Conservation (phyloP, 1,139 yeast species). For the Debaryomycetaceae sp. region DNA sequence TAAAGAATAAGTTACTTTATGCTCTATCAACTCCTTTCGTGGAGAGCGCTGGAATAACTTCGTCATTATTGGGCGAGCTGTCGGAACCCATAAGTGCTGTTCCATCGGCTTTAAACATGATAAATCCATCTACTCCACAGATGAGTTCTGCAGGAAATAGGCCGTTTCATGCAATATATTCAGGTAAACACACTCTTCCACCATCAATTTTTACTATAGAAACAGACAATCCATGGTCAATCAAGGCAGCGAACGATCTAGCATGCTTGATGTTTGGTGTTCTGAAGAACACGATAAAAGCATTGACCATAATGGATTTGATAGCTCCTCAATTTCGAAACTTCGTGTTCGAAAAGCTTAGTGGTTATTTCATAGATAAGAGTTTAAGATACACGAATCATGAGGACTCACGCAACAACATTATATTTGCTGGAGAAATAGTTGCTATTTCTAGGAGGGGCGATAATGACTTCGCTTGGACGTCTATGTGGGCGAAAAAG, state of each 20-base stretch:
- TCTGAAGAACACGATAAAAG: slow-evolving; percentile 58
- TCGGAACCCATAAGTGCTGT: slow-evolving; percentile 18
- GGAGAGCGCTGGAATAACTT: slow-evolving; percentile 48
- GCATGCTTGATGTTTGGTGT: slow-evolving; percentile 88
- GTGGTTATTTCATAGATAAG: slow-evolving; percentile 9
- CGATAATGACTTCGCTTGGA: slow-evolving; percentile 60
- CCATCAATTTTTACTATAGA: slow-evolving; percentile 85
- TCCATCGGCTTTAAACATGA: slow-evolving; percentile 26
- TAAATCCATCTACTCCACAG: slow-evolving; percentile 11
- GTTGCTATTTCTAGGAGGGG: slow-evolving; percentile 54
- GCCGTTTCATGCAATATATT: slow-evolving; percentile 59
- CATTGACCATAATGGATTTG: slow-evolving; percentile 68
- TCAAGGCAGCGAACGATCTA: slow-evolving; percentile 83
- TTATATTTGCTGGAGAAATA: slow-evolving; percentile 52
- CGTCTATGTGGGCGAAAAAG: slow-evolving; percentile 84
- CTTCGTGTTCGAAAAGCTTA: slow-evolving; percentile 57
- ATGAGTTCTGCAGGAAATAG: slow-evolving; percentile 22
- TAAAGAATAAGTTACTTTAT: slow-evolving; percentile 54
- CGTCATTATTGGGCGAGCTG: slow-evolving; percentile 28
- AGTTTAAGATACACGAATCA: slow-evolving; percentile 18
- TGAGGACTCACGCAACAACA: slow-evolving; percentile 19
- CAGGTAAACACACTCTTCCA: slow-evolving; percentile 66
- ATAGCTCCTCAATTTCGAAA: slow-evolving; percentile 72
- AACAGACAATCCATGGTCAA: slow-evolving; percentile 71
- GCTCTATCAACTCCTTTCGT: slow-evolving; percentile 77